Percentiles rank a stretch among this genome's conserved stretches.
These are phyloP conservation scores for Phytophthora constricta DNA, from an alignment of 352 stramenopile genomes.

Conservation along the genomic window DNA sequence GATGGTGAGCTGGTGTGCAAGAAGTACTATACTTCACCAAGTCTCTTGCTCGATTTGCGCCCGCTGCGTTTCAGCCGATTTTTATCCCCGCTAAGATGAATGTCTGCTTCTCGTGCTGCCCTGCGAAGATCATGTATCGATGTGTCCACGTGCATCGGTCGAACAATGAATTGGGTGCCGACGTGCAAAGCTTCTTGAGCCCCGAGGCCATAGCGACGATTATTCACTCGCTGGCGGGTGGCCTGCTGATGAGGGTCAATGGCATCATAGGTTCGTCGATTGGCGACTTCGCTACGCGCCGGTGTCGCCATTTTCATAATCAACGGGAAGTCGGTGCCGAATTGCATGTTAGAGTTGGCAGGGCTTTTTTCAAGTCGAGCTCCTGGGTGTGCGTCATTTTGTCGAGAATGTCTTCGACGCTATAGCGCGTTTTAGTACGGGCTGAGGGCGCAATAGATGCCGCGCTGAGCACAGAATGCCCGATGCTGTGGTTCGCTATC, in stretches of 20 bases:
- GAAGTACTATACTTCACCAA: slow-evolving; percentile 80
- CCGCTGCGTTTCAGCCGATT: slow-evolving; percentile 65
- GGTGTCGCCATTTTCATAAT: no score
- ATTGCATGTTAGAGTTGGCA: no score
- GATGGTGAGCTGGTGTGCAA: slow-evolving; percentile 61
- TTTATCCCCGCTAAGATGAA: slow-evolving; percentile 71
- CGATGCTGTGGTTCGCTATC: no score
- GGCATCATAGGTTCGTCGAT: slow-evolving; percentile 77
- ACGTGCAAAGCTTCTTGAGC: slow-evolving; percentile 72
- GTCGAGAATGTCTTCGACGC: no score
- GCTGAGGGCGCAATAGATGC: no score
- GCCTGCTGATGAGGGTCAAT: slow-evolving; percentile 83
- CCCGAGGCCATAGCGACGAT: slow-evolving; percentile 79
- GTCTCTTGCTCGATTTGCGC: slow-evolving; percentile 73
- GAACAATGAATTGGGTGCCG: slow-evolving; percentile 74
- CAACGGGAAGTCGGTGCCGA: no score
- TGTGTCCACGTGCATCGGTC: slow-evolving; percentile 63
- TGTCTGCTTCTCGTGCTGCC: slow-evolving; percentile 83
- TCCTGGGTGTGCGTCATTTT: no score
- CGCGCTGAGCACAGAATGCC: no score
- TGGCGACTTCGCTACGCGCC: slow-evolving; percentile 62
- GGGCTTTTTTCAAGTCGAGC: no score
- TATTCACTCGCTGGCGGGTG: slow-evolving; percentile 73
- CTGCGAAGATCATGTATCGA: slow-evolving; percentile 55
- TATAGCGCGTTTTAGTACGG: no score